Evolutionary conservation across 192 early-diverging fungal species (phyloP).

Genomic region (Dimargaris cristalligena): DNA sequence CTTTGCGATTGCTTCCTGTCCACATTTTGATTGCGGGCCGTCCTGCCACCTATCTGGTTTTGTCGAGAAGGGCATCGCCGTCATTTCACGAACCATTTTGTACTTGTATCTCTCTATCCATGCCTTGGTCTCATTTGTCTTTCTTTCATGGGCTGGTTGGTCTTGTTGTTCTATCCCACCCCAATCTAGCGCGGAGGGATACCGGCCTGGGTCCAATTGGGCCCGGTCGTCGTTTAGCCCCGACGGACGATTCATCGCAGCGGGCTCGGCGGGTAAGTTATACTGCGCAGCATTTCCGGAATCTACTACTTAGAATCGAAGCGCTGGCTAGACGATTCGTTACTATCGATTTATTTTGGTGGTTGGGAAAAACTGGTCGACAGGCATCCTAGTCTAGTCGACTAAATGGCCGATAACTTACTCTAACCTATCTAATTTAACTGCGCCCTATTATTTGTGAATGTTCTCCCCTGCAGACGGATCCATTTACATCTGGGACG

Average conservation of each 20-base stretch:
- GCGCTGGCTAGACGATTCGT: too few relatives aligned
- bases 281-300: too few relatives aligned
- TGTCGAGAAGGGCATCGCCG: too few relatives aligned
- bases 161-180: slow-evolving; percentile 1
- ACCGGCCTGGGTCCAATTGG: slow-evolving; percentile 78
- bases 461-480: slow-evolving; percentile 33
- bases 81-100: too few relatives aligned
- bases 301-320: too few relatives aligned
- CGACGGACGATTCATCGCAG: slow-evolving; percentile 66
- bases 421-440: neutral
- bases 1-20: too few relatives aligned
- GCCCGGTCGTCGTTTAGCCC: slow-evolving; percentile 63
- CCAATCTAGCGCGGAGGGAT: slow-evolving; percentile 42
- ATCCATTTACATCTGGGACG: slow-evolving; percentile 65
- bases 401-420: neutral
- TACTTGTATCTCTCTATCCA: too few relatives aligned
- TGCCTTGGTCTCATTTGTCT: slow-evolving; percentile 13
- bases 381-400: neutral
- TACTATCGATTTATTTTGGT: too few relatives aligned
- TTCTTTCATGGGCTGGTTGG: slow-evolving; percentile 7
- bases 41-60: too few relatives aligned
- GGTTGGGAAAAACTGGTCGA: too few relatives aligned
- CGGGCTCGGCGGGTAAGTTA: slow-evolving; percentile 43
- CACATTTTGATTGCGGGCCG: too few relatives aligned
- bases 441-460: neutral